A percentile compares a stretch with the other conserved stretches of the same genome.
These are phyloP conservation scores for Hypomyces rosellus DNA, from an alignment of 2,329 filamentous ascomycete species.

Conservation along the genomic window DNA sequence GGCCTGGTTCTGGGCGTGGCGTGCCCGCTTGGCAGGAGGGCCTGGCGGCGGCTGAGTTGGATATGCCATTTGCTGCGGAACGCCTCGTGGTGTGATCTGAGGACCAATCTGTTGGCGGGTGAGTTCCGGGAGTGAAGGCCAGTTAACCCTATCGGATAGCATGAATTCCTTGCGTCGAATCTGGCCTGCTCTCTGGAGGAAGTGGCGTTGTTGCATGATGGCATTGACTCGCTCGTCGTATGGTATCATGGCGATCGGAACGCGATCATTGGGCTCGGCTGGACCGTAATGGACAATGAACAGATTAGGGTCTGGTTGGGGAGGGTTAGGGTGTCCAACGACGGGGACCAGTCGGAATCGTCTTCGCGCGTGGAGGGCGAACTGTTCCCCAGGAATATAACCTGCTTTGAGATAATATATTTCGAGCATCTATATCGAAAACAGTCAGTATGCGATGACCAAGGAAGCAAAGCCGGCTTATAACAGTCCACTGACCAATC, in stretches of 20 bases:
- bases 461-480: background rate
- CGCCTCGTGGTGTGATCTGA: slow-evolving; percentile 38
- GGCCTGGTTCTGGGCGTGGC: slow-evolving; percentile 38
- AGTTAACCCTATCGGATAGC: slow-evolving; percentile 81
- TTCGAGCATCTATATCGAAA: slow-evolving; percentile 64
- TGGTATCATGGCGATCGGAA: slow-evolving; percentile 62
- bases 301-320: slow-evolving; percentile 70
- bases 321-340: slow-evolving; percentile 62
- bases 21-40: slow-evolving; percentile 50
- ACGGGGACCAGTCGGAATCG: slow-evolving; percentile 78
- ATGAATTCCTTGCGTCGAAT: slow-evolving; percentile 91
- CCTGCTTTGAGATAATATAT: slow-evolving; percentile 78
- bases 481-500: slow-evolving; percentile 41
- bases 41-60: slow-evolving; percentile 45
- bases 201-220: slow-evolving; percentile 55
- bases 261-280: slow-evolving; percentile 64
- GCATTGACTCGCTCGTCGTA: slow-evolving; percentile 55
- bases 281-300: slow-evolving; percentile 90
- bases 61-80: slow-evolving; percentile 58
- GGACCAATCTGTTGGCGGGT: slow-evolving; percentile 45
- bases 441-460: slow-evolving; percentile 9
- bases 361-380: slow-evolving; percentile 71
- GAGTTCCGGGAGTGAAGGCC: slow-evolving; percentile 70
- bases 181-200: slow-evolving; percentile 68
- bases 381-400: slow-evolving; percentile 67